Evolutionary conservation across 108 stramenopile species (phyloP).

Genomic region (Thalassiosira profunda): DNA sequence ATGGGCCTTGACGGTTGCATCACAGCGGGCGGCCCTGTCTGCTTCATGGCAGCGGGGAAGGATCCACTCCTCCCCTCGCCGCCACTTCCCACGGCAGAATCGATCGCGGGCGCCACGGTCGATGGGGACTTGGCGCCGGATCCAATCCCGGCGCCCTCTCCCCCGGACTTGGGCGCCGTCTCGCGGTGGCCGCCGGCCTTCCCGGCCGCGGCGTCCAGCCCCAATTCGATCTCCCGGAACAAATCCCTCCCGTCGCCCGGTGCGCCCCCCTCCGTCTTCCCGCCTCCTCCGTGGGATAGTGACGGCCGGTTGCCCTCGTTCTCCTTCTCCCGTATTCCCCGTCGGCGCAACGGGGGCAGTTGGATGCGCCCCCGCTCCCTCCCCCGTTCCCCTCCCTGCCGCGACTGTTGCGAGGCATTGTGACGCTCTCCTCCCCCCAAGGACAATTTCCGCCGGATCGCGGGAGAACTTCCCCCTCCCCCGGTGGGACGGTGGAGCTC

Average conservation of each 20-base stretch:
- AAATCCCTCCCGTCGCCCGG: no score
- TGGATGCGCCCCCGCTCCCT: background rate
- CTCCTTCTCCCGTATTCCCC: background rate
- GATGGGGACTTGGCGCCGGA: background rate
- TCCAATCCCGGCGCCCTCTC: no score
- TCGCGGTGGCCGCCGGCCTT: background rate
- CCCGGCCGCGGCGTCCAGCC: slow-evolving; percentile 9
- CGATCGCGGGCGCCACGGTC: background rate
- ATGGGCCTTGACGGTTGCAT: background rate
- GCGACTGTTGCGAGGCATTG: slow-evolving; percentile 3
- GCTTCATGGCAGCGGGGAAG: no score
- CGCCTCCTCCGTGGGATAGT: no score
- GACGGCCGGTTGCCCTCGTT: background rate
- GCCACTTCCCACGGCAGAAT: background rate
- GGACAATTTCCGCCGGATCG: no score
- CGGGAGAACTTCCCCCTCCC: no score
- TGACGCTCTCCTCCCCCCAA: no score
- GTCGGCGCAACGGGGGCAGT: no score
- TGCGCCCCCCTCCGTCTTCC: no score
- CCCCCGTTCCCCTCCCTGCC: background rate
- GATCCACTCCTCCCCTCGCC: slow-evolving; percentile 1
- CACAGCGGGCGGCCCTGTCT: no score
- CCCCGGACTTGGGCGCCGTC: no score
- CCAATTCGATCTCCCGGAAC: slow-evolving; percentile 43
- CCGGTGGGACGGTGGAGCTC: no score